Evolutionary conservation across 1,284 basidiomycete genomes (phyloP).

Genomic region (Athelia sp.): DNA sequence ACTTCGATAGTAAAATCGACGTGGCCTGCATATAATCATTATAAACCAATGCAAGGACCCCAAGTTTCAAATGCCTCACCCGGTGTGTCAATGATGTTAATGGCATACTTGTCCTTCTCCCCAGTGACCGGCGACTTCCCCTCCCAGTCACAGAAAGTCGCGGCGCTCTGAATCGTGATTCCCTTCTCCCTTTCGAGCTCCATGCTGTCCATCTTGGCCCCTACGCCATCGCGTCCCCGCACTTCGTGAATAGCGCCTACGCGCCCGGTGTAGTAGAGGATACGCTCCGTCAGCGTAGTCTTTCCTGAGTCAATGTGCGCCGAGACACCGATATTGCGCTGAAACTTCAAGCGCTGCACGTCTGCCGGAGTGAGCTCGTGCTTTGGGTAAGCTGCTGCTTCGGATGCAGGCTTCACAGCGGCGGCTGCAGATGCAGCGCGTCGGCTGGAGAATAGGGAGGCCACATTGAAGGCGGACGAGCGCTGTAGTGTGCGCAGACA

Average conservation of each 20-base stretch:
- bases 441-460: constrained; percentile 5
- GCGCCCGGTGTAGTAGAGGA: constrained; percentile 95
- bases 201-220: constrained; percentile 99
- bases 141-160: constrained; percentile 97
- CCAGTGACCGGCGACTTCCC: constrained; percentile 61
- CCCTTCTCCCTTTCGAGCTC: constrained; percentile 98
- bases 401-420: constrained; percentile 9
- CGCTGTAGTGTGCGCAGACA: background rate
- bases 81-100: constrained; percentile 99
- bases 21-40: constrained; percentile 56
- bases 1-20: constrained; percentile 99
- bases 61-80: constrained; percentile 41
- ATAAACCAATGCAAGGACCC: background rate
- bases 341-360: constrained; percentile 49
- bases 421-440: constrained; percentile 24
- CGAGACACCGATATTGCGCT: constrained; percentile 82
- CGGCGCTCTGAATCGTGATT: constrained; percentile 98
- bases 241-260: constrained; percentile 98
- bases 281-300: constrained; percentile 97
- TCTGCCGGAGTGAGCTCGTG: constrained; percentile 56
- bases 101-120: constrained; percentile 79
- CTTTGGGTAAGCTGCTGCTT: constrained; percentile 19
- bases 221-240: constrained; percentile 90
- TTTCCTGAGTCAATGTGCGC: constrained; percentile 98
- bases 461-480: background rate